Conservation (phyloP, 2,329 filamentous ascomycete genomes). For the Colletotrichum sp. region DNA sequence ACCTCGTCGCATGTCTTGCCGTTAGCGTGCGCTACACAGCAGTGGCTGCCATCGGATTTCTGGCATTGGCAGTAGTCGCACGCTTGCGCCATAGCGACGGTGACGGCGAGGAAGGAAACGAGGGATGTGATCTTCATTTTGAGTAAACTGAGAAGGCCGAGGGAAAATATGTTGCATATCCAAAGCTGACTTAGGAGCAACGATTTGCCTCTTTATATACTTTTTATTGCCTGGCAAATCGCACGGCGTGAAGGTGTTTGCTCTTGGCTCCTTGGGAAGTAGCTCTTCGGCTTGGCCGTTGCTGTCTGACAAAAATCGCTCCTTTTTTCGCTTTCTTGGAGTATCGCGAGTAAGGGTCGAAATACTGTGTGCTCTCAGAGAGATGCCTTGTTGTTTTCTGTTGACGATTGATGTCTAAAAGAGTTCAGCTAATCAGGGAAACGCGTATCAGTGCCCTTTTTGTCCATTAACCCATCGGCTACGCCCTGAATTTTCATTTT, state of each 20-base stretch:
- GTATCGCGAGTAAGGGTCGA: background rate
- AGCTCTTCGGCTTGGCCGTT: background rate
- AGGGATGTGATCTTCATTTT: background rate
- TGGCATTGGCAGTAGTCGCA: background rate
- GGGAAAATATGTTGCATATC: background rate
- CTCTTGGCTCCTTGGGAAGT: background rate
- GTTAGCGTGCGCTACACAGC: background rate
- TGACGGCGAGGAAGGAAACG: background rate
- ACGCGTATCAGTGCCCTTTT: background rate
- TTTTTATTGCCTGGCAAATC: background rate
- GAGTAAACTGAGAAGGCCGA: background rate
- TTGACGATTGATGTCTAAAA: background rate
- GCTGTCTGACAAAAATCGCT: background rate
- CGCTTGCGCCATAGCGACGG: background rate
- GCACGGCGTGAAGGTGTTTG: background rate
- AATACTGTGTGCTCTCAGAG: background rate
- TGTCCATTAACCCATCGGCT: background rate
- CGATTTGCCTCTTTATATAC: background rate
- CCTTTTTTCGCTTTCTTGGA: background rate
- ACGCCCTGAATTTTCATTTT: background rate
- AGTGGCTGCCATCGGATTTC: background rate
- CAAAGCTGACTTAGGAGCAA: background rate
- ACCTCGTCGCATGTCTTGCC: background rate
- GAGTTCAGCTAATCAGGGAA: background rate
- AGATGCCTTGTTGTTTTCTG: background rate